Percentiles rank a stretch among this genome's conserved stretches.
Conservation (phyloP, 1,139 yeast genomes). For the Blastobotrys indianensis region DNA sequence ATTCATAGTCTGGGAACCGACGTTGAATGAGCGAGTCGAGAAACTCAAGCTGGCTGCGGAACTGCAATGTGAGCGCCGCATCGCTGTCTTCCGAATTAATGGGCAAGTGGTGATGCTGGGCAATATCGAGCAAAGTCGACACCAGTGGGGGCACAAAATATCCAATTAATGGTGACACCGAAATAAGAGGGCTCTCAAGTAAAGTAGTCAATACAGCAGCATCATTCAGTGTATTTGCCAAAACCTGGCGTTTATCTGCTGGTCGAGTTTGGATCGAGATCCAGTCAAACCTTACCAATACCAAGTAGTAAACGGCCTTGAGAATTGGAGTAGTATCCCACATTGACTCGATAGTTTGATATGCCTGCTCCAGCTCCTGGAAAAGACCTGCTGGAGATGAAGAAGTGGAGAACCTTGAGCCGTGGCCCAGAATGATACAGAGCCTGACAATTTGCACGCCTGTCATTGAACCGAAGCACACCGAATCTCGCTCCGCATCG, state of each 20-base stretch:
- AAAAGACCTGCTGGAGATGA: conserved; percentile 3
- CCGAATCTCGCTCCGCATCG: conserved; percentile 19
- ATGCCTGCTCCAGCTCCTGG: conserved; percentile 16
- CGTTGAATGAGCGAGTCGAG: conserved; percentile 19
- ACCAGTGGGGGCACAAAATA: conserved; percentile 23
- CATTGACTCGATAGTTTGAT: conserved; percentile 20
- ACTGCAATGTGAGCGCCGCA: conserved; percentile 10
- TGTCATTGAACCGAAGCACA: conserved; percentile 18
- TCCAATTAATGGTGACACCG: conserved; percentile 27
- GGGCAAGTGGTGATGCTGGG: not conserved
- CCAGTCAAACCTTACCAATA: conserved; percentile 16
- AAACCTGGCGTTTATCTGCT: conserved; percentile 7
- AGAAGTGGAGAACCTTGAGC: not conserved
- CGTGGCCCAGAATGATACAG: conserved; percentile 20
- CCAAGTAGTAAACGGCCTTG: conserved; percentile 27
- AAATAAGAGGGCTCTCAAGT: conserved; percentile 26
- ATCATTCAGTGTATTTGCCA: conserved; percentile 11
- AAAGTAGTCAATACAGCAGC: conserved; percentile 17
- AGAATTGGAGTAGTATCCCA: conserved; percentile 31
- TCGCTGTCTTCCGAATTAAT: not conserved
- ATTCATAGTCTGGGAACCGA: conserved; percentile 20
- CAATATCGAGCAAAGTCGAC: conserved; percentile 14
- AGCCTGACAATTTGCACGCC: conserved; percentile 25
- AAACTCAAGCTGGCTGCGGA: conserved; percentile 16
- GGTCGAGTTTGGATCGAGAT: conserved; percentile 4